Evolutionary conservation across 2,329 filamentous ascomycete species (phyloP), one percentile per base, ranked within the genome.

Genomic region (Alternaria metachromatica): DNA sequence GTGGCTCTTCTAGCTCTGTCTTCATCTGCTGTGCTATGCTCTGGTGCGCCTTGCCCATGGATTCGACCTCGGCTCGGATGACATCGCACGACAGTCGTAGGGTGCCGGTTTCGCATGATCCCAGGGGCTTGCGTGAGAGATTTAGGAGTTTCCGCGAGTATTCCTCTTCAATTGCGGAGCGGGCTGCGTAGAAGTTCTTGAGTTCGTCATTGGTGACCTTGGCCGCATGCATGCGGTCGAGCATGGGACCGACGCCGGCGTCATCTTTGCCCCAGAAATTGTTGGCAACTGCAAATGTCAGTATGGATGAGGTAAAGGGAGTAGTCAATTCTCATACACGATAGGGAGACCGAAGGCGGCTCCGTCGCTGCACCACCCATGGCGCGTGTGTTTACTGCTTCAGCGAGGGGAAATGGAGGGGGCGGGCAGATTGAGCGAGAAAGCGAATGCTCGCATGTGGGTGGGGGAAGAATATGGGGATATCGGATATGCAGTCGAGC

Each of bases 211-310:
- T 74, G 25, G 96, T 97, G 75, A 92, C 89, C 85, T 99, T 99
- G 53, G 96, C 93, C 81, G 90, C 91, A 77, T 93, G 91, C 93
- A 99, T 97, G 76, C 96, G 95, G 80, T 95, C 93, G 28, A 99
- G 87, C 76, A 99, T 88, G 62, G 96, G 96, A 49, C 87, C 87
- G 76, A 99, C 94, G 78, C 96, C 96, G 55, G 95, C 96, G 85
- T 99, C 96, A 80, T 98, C 95, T 85, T 97, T 98, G 68, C 96
- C 96, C 96, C 96, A 99, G 82, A 99, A 99, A 80, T 99, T 99
- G 84, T 99, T 99, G 76, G 96, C 95, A 84, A 99, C 94, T 94
- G 70, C 18, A 13, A 12, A 10, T 15, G 71, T 84, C 62, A 83
- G 81, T 69, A 72, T 7, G 4, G 6, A 21, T 26, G n/a, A 11